A percentile compares a stretch with the other conserved stretches of the same genome.
phyloP scores from a whole-genome alignment of 768 basidiomycete genomes.

The Termitomyces sp. region DNA sequence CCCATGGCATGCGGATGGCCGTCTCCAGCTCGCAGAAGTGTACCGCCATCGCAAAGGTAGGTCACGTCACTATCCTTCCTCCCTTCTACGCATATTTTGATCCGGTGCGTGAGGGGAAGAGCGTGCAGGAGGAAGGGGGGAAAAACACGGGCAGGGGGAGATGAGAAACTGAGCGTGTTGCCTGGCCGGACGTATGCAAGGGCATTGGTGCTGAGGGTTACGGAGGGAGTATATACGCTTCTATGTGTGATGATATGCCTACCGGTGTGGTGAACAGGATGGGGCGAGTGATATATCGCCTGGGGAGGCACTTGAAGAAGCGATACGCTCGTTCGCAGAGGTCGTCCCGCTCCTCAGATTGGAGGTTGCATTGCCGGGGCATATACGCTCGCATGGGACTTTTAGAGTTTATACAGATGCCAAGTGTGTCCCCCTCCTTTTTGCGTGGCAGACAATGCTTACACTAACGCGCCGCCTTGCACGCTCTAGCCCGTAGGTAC shows the following conservation, averaged over 20 bases:
- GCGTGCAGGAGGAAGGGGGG: too few relatives aligned
- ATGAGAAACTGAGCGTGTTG: too few relatives aligned
- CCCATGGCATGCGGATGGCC: too few relatives aligned
- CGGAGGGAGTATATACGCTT: slow-evolving; percentile 32
- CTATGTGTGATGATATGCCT: too few relatives aligned
- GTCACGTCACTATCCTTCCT: too few relatives aligned
- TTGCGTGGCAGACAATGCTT: background rate
- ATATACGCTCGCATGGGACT: slow-evolving; percentile 52
- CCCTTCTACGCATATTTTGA: too few relatives aligned
- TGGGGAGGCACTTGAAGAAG: slow-evolving; percentile 65
- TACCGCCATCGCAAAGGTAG: too few relatives aligned
- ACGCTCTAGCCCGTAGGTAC: slow-evolving; percentile 87
- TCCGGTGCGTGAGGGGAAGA: too few relatives aligned
- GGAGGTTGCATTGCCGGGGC: slow-evolving; percentile 58
- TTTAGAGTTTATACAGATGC: slow-evolving; percentile 69
- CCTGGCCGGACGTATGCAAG: too few relatives aligned
- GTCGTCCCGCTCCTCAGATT: slow-evolving; percentile 78
- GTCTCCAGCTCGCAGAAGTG: too few relatives aligned
- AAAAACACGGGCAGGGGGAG: too few relatives aligned
- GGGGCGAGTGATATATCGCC: slow-evolving; percentile 22
- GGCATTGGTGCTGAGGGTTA: slow-evolving; percentile 48
- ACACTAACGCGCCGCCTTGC: slow-evolving; percentile 35
- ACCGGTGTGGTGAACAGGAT: slow-evolving; percentile 26
- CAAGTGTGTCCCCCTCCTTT: too few relatives aligned
- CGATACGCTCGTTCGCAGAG: slow-evolving; percentile 74